Conservation (phyloP, 345 rosid genomes). For the Arabidopsis arenosa region DNA sequence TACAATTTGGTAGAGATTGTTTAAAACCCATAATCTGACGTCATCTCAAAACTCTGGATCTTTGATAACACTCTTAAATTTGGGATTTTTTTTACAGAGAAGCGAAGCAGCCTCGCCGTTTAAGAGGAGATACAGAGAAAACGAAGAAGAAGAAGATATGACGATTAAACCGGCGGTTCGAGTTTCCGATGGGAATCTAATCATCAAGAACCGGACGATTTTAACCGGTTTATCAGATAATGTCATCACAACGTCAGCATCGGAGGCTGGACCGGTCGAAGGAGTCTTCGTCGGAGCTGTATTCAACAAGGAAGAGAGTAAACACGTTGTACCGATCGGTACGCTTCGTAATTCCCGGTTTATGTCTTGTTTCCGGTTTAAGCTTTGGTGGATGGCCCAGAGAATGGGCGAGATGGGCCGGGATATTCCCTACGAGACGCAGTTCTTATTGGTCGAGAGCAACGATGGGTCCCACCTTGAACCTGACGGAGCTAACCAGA, state of each 20-base stretch:
- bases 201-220: constrained; percentile 68
- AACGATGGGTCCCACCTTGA: constrained; percentile 80
- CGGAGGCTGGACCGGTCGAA: constrained; percentile 68
- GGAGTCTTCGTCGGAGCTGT: constrained; percentile 83
- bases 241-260: constrained; percentile 67
- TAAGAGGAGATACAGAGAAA: constrained; percentile 42
- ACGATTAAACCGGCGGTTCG: constrained; percentile 84
- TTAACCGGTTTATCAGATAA: constrained; percentile 75
- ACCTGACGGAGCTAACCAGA: constrained; percentile 59
- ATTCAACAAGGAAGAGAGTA: constrained; percentile 63
- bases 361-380: constrained; percentile 92
- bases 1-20: neutral
- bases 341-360: constrained; percentile 74
- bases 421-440: constrained; percentile 86
- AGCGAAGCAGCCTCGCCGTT: constrained; percentile 37
- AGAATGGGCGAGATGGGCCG: constrained; percentile 79
- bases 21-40: neutral
- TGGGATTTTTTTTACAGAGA: constrained; percentile 47
- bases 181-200: constrained; percentile 64
- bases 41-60: neutral
- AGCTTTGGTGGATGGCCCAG: constrained; percentile 99
- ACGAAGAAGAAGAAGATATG: constrained; percentile 53
- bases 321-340: constrained; percentile 75
- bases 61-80: neutral
- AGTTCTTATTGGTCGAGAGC: constrained; percentile 75